phyloP scores from a whole-genome alignment of 73 alveolate species.

The Stentor roeselii region DNA sequence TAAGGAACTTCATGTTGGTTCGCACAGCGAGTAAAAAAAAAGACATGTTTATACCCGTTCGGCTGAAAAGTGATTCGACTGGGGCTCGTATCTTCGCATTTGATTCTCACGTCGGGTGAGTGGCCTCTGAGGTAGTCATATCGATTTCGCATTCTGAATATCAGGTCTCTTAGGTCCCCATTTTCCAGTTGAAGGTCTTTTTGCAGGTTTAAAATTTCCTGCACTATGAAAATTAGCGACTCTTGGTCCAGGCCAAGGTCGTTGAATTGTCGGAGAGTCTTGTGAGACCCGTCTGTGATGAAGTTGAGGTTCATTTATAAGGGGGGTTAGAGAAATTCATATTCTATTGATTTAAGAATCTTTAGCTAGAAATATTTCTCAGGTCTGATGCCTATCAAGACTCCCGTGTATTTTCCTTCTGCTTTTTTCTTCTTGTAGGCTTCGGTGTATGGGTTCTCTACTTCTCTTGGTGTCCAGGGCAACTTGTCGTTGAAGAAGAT shows the following conservation, averaged over 20 bases:
- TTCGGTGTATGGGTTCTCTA: background rate
- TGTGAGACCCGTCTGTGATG: background rate
- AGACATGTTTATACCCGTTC: background rate
- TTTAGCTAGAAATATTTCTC: background rate
- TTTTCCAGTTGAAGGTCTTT: background rate
- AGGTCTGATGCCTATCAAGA: constrained; percentile 15
- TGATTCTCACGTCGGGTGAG: background rate
- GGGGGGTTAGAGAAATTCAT: background rate
- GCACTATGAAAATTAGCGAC: background rate
- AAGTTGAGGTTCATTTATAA: background rate
- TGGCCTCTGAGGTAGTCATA: background rate
- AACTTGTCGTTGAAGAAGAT: background rate
- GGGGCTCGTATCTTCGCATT: background rate
- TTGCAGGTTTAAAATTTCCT: background rate
- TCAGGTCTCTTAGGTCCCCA: background rate
- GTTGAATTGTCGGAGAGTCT: background rate
- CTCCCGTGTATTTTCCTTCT: constrained; percentile 17
- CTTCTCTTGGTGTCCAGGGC: background rate
- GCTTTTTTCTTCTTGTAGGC: background rate
- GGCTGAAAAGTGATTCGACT: background rate
- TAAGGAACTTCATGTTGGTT: background rate
- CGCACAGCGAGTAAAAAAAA: background rate
- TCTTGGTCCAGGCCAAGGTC: background rate
- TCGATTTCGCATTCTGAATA: background rate
- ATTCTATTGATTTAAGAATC: background rate